Percentiles rank a stretch among this genome's conserved stretches.
These are phyloP conservation scores for Scopulariopsis brevicaulis DNA, from an alignment of 2,329 filamentous ascomycete genomes.

Conservation along the genomic window DNA sequence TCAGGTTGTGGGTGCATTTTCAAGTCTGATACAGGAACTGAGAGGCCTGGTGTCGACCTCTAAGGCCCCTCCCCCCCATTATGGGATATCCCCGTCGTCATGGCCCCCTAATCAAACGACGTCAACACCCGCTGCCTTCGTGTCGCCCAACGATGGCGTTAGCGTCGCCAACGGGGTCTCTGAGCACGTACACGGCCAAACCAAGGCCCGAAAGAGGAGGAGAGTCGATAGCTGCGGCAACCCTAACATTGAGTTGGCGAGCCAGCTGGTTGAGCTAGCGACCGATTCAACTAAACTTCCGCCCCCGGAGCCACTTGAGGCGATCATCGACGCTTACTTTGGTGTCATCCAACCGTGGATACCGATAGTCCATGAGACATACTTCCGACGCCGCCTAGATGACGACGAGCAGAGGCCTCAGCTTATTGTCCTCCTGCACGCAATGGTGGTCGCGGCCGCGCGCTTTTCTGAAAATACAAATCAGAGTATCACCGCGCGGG, in stretches of 20 bases:
- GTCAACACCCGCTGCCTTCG: background rate
- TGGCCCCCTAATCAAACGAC: background rate
- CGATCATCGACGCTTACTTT: slow-evolving; percentile 18
- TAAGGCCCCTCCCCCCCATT: slow-evolving; percentile 4
- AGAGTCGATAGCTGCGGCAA: slow-evolving; percentile 13
- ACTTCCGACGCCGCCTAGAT: slow-evolving; percentile 15
- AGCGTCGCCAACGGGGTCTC: background rate
- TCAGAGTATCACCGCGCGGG: slow-evolving; percentile 10
- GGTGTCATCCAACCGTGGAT: slow-evolving; percentile 27
- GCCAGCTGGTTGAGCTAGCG: slow-evolving; percentile 11
- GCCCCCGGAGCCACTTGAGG: slow-evolving; percentile 8
- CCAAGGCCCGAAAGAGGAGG: slow-evolving; percentile 9
- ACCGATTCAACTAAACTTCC: slow-evolving; percentile 14
- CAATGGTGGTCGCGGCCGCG: slow-evolving; percentile 18
- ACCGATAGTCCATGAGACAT: slow-evolving; percentile 21
- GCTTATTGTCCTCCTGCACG: slow-evolving; percentile 21
- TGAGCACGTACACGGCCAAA: slow-evolving; percentile 5
- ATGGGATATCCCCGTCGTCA: background rate
- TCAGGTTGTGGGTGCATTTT: slow-evolving; percentile 10
- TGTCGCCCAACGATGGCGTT: background rate
- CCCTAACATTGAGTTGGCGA: slow-evolving; percentile 10
- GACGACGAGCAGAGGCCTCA: slow-evolving; percentile 13
- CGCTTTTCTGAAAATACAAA: slow-evolving; percentile 15
- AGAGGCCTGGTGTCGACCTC: slow-evolving; percentile 7
- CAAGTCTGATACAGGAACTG: slow-evolving; percentile 10